These are phyloP conservation scores for Microcos paniculata DNA, from an alignment of 345 rosid genomes.

Conservation along the genomic window DNA sequence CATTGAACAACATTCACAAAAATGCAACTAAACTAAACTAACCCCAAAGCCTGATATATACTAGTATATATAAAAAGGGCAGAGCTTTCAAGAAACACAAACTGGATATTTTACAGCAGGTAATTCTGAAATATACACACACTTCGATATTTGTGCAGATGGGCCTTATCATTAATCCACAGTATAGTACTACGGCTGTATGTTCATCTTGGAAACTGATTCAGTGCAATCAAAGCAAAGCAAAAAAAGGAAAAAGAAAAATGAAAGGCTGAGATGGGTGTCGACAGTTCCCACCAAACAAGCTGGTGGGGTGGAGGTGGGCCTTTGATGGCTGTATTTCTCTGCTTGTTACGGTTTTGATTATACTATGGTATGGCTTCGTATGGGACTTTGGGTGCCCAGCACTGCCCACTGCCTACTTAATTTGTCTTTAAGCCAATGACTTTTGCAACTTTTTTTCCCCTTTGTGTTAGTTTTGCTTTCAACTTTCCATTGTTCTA, in stretches of 20 bases:
- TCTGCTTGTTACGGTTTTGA: conserved; percentile 14
- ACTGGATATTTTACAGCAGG: not conserved
- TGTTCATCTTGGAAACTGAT: not conserved
- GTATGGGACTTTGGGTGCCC: not conserved
- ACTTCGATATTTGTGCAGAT: conserved; percentile 11
- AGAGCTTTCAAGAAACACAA: not conserved
- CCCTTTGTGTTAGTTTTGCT: not conserved
- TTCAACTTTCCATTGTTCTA: not conserved
- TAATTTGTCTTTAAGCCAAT: conserved; percentile 1
- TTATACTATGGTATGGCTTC: not conserved
- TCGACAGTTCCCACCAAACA: conserved; percentile 27
- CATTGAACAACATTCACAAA: not conserved
- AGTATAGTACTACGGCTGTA: not conserved
- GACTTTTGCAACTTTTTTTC: not conserved
- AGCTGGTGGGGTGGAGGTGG: conserved; percentile 21
- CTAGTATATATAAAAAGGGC: not conserved
- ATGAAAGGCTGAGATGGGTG: not conserved
- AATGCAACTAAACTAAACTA: not conserved
- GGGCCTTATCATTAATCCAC: not conserved
- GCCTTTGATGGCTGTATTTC: conserved; percentile 32
- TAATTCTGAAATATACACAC: not conserved
- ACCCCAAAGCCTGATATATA: not conserved
- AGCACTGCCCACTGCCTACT: too few species aligned
- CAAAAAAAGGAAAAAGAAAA: not conserved
- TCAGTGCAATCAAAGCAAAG: not conserved